Base-by-base conservation (phyloP, 169 alveolate genomes). In the Plasmodium knowlesi region DNA sequence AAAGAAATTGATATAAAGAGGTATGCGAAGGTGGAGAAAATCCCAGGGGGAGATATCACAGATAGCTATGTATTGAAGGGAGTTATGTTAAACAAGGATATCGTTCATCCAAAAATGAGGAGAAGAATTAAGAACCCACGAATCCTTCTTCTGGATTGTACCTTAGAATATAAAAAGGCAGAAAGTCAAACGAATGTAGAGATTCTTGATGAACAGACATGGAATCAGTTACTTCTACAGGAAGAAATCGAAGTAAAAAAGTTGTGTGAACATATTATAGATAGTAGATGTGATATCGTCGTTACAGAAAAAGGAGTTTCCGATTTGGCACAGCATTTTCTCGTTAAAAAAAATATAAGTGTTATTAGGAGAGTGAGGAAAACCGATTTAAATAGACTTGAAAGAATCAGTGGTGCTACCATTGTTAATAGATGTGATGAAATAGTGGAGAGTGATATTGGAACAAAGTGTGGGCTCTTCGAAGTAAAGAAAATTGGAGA, bases 1-100 rank as follows among this genome's bases (percentile, higher is more conserved):
- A 97, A 95, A 32, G 99, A 97, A 67, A 97, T 99, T 54, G 99
- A 99, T 92, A 96, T 99, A 25, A 99, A 99, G 97, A 88, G 99
- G 85, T 99, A 98, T 92, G 99, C 99, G 16, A 99, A 99, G 95
- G 99, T 99, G 30, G 99, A 99, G 95, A 99, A 99, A 95, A 98
- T 99, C n/a, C 99, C 99, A 0, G 99, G 99, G n/a, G 99, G 99
- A 4, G 96, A 96, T 53, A 96, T 99, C n/a, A 99, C 98, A 83
- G 99, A 99, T 37, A 97, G 99, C 89, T 92, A 46, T 34, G 99
- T 99, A 41, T 96, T 99, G 22, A 99, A 98, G 92, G 99, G 99
- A 41, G 99, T 99, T 28, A 97, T 99, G 98, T 93, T 99, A 83
- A 98, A 98, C 96, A 99, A 99, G 96, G 99, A 99, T 84, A 99